Percentiles rank a stretch among this genome's conserved stretches.
These are phyloP conservation scores for Hypoxylon sp. DNA, from an alignment of 2,329 filamentous ascomycete species.

Conservation along the genomic window DNA sequence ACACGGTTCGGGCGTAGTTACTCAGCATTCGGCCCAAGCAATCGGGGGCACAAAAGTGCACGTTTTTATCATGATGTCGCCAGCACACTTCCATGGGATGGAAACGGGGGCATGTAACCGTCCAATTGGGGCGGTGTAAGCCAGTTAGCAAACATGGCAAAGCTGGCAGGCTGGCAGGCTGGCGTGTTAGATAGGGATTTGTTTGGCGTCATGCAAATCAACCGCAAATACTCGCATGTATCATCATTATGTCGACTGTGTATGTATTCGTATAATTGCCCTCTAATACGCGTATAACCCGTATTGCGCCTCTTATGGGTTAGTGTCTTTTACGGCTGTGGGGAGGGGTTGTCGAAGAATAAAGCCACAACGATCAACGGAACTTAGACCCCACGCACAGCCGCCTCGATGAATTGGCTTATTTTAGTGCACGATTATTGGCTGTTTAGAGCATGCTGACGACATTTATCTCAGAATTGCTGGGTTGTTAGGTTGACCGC, in stretches of 20 bases:
- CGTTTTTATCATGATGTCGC: constrained; percentile 17
- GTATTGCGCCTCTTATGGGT: background rate
- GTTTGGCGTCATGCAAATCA: constrained; percentile 28
- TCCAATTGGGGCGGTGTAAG: constrained; percentile 40
- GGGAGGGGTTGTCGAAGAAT: constrained; percentile 19
- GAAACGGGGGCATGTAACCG: constrained; percentile 20
- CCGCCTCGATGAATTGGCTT: constrained; percentile 18
- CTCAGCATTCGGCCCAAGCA: constrained; percentile 21
- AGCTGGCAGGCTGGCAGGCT: background rate
- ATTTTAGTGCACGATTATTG: constrained; percentile 25
- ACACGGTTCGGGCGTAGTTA: constrained; percentile 17
- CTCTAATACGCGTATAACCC: background rate
- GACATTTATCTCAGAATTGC: constrained; percentile 23
- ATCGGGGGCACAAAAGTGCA: constrained; percentile 27
- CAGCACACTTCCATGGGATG: constrained; percentile 2
- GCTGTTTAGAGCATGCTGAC: constrained; percentile 24
- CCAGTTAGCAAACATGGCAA: constrained; percentile 6
- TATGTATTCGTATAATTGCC: constrained; percentile 1
- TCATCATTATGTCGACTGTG: background rate
- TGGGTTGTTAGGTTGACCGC: constrained; percentile 38
- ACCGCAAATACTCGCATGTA: constrained; percentile 1
- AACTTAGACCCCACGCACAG: constrained; percentile 23
- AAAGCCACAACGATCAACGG: constrained; percentile 19
- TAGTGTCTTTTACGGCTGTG: constrained; percentile 1
- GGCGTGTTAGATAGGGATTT: constrained; percentile 8